These are phyloP conservation scores for Penicillium palitans DNA, from an alignment of 2,329 filamentous ascomycete genomes.

Conservation along the genomic window DNA sequence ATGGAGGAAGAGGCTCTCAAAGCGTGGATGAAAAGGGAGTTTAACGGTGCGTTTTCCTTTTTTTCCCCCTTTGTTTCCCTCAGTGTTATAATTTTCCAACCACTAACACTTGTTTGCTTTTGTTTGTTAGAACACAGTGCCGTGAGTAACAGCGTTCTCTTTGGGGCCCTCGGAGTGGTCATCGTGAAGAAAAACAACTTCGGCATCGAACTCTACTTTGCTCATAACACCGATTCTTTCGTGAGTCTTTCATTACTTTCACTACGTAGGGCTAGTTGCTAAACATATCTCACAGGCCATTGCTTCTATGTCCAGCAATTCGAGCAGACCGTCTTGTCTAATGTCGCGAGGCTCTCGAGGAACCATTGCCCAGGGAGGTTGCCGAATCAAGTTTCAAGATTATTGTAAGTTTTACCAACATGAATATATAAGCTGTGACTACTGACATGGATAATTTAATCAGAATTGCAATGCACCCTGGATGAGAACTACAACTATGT, in stretches of 20 bases:
- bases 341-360: conserved; percentile 73
- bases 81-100: neutral
- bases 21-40: conserved; percentile 81
- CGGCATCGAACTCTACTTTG: conserved; percentile 85
- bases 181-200: conserved; percentile 78
- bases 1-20: conserved; percentile 77
- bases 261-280: neutral
- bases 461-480: neutral
- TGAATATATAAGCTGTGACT: neutral
- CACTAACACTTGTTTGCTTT: conserved; percentile 5
- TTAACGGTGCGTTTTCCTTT: conserved; percentile 63
- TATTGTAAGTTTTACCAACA: neutral
- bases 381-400: neutral
- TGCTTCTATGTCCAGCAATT: conserved; percentile 81
- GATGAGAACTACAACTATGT: neutral
- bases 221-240: conserved; percentile 89
- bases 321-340: conserved; percentile 72
- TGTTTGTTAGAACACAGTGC: conserved; percentile 66
- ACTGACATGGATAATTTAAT: neutral
- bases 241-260: conserved; percentile 38
- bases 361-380: conserved; percentile 52
- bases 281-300: conserved; percentile 57
- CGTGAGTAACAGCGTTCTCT: conserved; percentile 73
- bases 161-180: conserved; percentile 88
- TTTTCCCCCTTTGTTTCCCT: neutral